phyloP scores from a whole-genome alignment of 768 basidiomycete genomes.

The Pulveroboletus sp. region DNA sequence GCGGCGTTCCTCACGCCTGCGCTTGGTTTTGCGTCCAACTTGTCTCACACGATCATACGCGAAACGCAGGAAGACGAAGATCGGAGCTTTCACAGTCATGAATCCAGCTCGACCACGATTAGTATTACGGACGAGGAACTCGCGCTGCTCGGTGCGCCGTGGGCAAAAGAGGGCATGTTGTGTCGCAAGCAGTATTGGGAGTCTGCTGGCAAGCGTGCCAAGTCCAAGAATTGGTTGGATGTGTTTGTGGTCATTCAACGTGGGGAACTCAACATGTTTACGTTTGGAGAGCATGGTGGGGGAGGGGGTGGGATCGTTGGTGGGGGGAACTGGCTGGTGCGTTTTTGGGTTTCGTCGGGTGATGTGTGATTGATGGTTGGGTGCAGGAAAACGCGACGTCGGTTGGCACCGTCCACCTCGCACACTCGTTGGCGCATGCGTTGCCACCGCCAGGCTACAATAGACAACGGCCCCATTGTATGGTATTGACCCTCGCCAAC shows the following conservation, averaged over 20 bases:
- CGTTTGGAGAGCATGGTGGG: conserved; percentile 76
- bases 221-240: conserved; percentile 89
- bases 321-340: conserved; percentile 97
- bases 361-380: conserved; percentile 6
- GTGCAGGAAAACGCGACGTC: conserved; percentile 78
- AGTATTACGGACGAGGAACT: conserved; percentile 95
- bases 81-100: conserved; percentile 62
- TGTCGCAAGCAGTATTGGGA: conserved; percentile 96
- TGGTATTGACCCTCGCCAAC: conserved; percentile 85
- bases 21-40: conserved; percentile 94
- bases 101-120: conserved; percentile 66
- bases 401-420: conserved; percentile 79
- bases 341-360: conserved; percentile 33
- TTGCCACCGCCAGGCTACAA: conserved; percentile 93
- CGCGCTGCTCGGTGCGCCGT: conserved; percentile 91
- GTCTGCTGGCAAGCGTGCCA: conserved; percentile 74
- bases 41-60: conserved; percentile 94
- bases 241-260: conserved; percentile 95
- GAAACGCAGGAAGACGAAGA: conserved; percentile 90
- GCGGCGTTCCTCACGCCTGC: conserved; percentile 76
- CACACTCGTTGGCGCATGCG: conserved; percentile 85
- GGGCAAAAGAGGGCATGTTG: conserved; percentile 98
- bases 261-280: conserved; percentile 95
- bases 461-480: conserved; percentile 87
- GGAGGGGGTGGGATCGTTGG: conserved; percentile 71